Conservation (phyloP, 352 stramenopile genomes). For the Globisporangium paddicum region DNA sequence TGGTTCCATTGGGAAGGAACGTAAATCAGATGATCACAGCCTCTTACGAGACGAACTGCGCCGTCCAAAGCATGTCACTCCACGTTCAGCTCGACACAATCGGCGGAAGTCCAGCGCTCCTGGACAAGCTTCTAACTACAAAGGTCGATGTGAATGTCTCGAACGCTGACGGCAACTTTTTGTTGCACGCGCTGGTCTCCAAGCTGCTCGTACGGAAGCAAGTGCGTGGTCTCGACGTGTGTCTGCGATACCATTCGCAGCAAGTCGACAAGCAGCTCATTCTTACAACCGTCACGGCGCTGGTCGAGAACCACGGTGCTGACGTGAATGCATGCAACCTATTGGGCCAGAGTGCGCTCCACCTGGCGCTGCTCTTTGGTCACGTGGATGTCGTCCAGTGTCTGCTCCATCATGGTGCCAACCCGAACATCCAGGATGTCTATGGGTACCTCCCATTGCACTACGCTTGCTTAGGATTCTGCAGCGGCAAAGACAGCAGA, state of each 20-base stretch:
- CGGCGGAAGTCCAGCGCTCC: slow-evolving; percentile 21
- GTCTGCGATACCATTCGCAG: slow-evolving; percentile 53
- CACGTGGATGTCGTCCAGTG: slow-evolving; percentile 35
- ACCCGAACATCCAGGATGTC: slow-evolving; percentile 50
- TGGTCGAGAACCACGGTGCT: slow-evolving; percentile 32
- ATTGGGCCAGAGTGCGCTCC: slow-evolving; percentile 57
- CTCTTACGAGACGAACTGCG: slow-evolving; percentile 7
- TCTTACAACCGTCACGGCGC: slow-evolving; percentile 16
- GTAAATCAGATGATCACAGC: slow-evolving; percentile 13
- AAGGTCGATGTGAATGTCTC: slow-evolving; percentile 59
- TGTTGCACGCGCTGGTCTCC: slow-evolving; percentile 60
- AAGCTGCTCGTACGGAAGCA: slow-evolving; percentile 37
- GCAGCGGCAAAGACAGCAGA: slow-evolving; percentile 15
- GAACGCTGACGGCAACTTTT: slow-evolving; percentile 50
- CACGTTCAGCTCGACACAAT: slow-evolving; percentile 35
- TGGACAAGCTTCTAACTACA: slow-evolving; percentile 29
- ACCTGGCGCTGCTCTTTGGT: slow-evolving; percentile 61
- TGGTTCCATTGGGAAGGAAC: slow-evolving; percentile 21
- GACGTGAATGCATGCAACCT: slow-evolving; percentile 58
- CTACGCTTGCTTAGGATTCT: slow-evolving; percentile 65
- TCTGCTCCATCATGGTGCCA: slow-evolving; percentile 41
- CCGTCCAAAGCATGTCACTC: slow-evolving; percentile 17
- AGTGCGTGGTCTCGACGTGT: slow-evolving; percentile 51
- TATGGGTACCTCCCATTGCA: slow-evolving; percentile 61
- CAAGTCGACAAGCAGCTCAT: slow-evolving; percentile 15